Evolutionary conservation across 306 rosid genomes (phyloP).

Genomic region (Phaseolus lunatus): DNA sequence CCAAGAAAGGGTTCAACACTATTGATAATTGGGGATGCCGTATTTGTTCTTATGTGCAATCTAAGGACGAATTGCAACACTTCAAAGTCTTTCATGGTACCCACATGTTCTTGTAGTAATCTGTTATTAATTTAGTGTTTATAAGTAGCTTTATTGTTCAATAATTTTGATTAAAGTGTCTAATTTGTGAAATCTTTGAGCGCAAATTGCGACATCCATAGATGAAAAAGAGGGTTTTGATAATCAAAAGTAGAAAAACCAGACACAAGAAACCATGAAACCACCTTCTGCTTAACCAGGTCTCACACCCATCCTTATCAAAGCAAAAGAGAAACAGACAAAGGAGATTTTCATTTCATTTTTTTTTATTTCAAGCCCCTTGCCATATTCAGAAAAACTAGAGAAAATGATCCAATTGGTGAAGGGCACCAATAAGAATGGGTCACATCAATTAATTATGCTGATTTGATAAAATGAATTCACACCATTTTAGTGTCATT

Average conservation of each 20-base stretch:
- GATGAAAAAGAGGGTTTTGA: background rate
- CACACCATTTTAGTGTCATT: background rate
- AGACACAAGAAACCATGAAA: constrained; percentile 22
- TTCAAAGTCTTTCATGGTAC: constrained; percentile 26
- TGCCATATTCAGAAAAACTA: background rate
- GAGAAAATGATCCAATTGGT: background rate
- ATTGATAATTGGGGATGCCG: background rate
- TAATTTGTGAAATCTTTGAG: background rate
- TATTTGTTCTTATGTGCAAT: background rate
- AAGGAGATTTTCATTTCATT: too few relatives aligned
- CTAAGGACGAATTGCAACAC: background rate
- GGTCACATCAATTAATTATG: background rate
- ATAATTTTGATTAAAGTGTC: constrained; percentile 11
- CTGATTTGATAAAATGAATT: background rate
- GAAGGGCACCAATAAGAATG: background rate
- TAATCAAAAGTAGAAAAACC: background rate
- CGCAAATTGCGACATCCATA: constrained; percentile 41
- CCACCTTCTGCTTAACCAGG: background rate
- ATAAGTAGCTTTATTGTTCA: background rate
- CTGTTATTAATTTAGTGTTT: too few relatives aligned
- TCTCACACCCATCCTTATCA: constrained; percentile 30
- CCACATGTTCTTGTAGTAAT: constrained; percentile 4
- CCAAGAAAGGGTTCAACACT: too few relatives aligned
- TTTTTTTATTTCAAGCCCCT: constrained; percentile 33
- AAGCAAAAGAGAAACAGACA: background rate